Base-by-base conservation (phyloP, 768 basidiomycete species). In the Boletus eberwhitei region DNA sequence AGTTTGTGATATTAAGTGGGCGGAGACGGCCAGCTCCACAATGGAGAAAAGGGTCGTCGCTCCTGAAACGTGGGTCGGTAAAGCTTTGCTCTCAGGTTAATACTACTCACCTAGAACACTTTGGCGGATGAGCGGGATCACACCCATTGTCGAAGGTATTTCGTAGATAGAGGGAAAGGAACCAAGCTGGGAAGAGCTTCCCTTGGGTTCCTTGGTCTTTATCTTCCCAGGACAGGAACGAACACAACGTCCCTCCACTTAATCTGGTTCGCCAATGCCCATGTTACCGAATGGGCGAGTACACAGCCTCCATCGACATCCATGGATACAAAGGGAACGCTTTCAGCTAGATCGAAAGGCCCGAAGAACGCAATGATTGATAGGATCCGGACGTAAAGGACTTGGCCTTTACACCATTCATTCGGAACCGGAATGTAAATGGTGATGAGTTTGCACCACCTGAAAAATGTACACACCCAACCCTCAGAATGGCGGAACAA, bases 1-100 rank as follows among this genome's bases (percentile, higher is more conserved):
- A 5, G 66, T 61, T 48, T 64, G 48, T 11, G 64, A 56, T 50
- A 67, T 60, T 32, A 75, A 42, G 48, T 63, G 40, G 14, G 64
- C 74, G 6, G 64, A 56, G 2, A 75, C 1, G 13, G 61, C 68
- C 21, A 77, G 50, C 19, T 60, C 70, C 46, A 77, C 62, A 32
- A 74, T 0, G 5, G 72, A 62, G 48, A 73, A 69, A 9, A 69
- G 8, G 3, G 48, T 41, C 4, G 62, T 41, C 34, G 22, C 6
- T 46, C 48, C 69, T 69, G 37, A 31, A 13, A 34, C 39, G 19
- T 11, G 29, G 11, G 48, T 66, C 39, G 34, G 58, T 32, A 38
- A 45, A 14, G 29, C 31, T n/a, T 31, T 11, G 7, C 35, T 36
- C 37, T 21, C 41, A 42, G 3, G 14, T 22, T 22, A 21, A 43